Conservation (phyloP, 768 basidiomycete species). For the Gymnopilus junonius region DNA sequence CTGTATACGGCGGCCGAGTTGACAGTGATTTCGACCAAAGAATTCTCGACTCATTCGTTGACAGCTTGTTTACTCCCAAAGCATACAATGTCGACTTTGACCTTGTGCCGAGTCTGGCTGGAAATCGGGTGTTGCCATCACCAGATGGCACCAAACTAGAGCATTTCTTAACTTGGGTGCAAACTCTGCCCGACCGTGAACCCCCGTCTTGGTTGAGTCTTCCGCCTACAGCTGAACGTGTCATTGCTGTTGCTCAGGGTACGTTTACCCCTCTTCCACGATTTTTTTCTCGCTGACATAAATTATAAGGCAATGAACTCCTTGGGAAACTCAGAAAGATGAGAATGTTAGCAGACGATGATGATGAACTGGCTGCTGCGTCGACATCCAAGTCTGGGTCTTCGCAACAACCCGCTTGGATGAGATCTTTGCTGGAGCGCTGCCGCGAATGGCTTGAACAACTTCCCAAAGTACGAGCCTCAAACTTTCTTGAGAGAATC, state of each 20-base stretch:
- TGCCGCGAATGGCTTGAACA: slow-evolving; percentile 83
- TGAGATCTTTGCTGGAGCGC: slow-evolving; percentile 81
- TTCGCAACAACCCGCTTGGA: slow-evolving; percentile 91
- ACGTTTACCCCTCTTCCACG: slow-evolving; percentile 20
- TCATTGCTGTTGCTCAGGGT: slow-evolving; percentile 94
- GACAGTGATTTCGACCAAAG: slow-evolving; percentile 96
- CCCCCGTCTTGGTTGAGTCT: slow-evolving; percentile 95
- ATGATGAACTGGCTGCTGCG: slow-evolving; percentile 69
- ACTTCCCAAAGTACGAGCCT: slow-evolving; percentile 68
- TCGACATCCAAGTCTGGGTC: slow-evolving; percentile 65
- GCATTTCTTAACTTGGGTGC: slow-evolving; percentile 91
- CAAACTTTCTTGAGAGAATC: neutral
- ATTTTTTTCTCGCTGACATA: slow-evolving; percentile 6
- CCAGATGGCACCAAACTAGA: slow-evolving; percentile 95
- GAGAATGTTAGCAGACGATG: slow-evolving; percentile 87
- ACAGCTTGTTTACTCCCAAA: slow-evolving; percentile 81
- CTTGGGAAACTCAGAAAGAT: slow-evolving; percentile 91
- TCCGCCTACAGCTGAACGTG: slow-evolving; percentile 88
- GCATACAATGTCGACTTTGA: slow-evolving; percentile 96
- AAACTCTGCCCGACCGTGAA: slow-evolving; percentile 87
- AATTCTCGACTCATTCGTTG: slow-evolving; percentile 92
- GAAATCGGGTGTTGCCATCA: slow-evolving; percentile 60
- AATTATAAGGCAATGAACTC: slow-evolving; percentile 71
- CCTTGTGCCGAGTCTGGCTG: slow-evolving; percentile 71
- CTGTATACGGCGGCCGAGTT: slow-evolving; percentile 92